Conservation (phyloP, 2,329 filamentous ascomycete genomes). For the Apiospora saccharicola region DNA sequence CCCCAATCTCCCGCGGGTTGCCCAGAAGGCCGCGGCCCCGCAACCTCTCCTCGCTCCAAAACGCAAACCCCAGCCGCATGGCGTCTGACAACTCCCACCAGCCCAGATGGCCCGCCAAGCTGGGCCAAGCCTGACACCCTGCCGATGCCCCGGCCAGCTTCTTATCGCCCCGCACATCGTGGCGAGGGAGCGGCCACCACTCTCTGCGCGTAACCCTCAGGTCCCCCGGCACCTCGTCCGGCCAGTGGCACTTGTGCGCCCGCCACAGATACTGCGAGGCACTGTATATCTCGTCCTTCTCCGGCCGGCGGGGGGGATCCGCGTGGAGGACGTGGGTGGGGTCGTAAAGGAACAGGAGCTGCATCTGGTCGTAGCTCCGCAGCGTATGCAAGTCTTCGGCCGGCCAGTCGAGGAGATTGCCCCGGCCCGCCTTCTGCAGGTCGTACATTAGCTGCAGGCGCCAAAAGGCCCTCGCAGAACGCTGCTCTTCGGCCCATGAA, state of each 20-base stretch:
- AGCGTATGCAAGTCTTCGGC: background rate
- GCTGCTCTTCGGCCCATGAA: background rate
- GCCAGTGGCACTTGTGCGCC: background rate
- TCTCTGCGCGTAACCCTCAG: background rate
- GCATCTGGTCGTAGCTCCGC: background rate
- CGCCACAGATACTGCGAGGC: background rate
- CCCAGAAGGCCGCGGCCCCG: background rate
- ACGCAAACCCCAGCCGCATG: background rate
- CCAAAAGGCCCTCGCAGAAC: background rate
- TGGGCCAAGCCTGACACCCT: background rate
- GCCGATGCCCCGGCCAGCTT: background rate
- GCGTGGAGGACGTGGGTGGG: background rate
- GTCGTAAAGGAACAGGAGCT: background rate
- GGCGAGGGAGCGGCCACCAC: background rate
- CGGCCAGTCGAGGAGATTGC: background rate
- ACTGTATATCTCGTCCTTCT: background rate
- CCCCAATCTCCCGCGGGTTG: background rate
- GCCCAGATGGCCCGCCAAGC: background rate
- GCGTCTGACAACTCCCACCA: background rate
- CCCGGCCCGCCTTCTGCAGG: background rate
- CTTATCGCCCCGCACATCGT: background rate
- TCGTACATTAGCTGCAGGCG: background rate
- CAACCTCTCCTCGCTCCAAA: background rate
- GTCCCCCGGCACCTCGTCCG: background rate
- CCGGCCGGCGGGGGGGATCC: background rate